Evolutionary conservation across 2,329 filamentous ascomycete species (phyloP).

Genomic region (Lachnellula hyalina): DNA sequence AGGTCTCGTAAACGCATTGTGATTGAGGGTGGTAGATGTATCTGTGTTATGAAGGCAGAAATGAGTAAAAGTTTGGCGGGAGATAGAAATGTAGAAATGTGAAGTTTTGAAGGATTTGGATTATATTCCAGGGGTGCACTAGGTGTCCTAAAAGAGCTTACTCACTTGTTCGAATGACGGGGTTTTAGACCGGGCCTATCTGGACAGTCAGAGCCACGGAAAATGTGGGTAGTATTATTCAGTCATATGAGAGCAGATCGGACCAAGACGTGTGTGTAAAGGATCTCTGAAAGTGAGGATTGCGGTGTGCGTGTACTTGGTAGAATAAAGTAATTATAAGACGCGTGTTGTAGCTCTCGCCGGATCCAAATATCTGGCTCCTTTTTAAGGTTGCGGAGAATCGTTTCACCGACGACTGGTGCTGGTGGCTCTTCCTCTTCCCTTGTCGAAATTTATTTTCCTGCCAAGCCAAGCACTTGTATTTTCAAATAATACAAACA

Average conservation of each 20-base stretch:
- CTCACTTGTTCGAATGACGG: conserved; percentile 4
- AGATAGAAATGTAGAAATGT: background rate
- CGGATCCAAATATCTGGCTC: conserved; percentile 5
- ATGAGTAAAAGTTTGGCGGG: background rate
- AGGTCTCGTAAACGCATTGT: conserved; percentile 29
- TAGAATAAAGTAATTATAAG: background rate
- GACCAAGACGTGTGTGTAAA: background rate
- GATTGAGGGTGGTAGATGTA: conserved; percentile 1
- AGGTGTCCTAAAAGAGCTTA: conserved; percentile 12
- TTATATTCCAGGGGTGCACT: background rate
- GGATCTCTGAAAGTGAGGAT: background rate
- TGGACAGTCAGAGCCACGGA: background rate
- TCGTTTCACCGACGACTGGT: conserved; percentile 10
- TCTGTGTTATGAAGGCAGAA: conserved; percentile 4
- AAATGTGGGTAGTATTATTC: background rate
- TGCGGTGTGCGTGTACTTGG: background rate
- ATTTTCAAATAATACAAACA: background rate
- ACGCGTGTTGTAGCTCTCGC: background rate
- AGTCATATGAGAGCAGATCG: conserved; percentile 7
- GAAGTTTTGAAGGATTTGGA: background rate
- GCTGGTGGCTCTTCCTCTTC: no score
- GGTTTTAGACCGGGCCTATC: background rate
- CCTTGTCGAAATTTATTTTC: background rate
- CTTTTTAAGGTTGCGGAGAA: conserved; percentile 7
- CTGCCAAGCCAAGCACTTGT: background rate